Evolutionary conservation across 2,329 filamentous ascomycete species (phyloP).

Genomic region (Colletotrichum karsti): DNA sequence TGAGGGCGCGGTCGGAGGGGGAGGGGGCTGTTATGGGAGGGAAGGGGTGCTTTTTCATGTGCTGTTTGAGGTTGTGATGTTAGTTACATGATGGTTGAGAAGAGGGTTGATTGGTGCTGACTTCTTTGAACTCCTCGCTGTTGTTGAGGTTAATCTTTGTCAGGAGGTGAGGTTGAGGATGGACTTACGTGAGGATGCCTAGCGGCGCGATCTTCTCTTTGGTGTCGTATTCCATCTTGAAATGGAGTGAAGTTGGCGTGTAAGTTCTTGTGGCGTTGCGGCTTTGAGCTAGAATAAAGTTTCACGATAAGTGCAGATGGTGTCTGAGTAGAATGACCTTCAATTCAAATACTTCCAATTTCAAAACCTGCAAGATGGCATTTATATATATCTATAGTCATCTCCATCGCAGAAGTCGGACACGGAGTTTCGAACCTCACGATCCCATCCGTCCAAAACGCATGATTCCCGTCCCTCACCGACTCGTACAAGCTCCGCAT

Average conservation of each 20-base stretch:
- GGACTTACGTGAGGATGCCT: background rate
- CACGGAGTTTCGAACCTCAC: background rate
- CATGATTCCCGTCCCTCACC: background rate
- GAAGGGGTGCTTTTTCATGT: background rate
- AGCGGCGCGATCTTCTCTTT: background rate
- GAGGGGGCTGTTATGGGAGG: background rate
- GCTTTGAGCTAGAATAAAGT: no score
- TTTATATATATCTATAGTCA: no score
- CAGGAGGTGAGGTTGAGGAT: no score
- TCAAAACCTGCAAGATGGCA: background rate
- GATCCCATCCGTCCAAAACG: background rate
- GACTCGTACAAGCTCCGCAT: background rate
- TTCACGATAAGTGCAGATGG: no score
- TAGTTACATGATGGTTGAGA: no score
- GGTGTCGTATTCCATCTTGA: slow-evolving; percentile 1
- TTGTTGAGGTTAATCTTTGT: no score
- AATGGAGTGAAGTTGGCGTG: background rate
- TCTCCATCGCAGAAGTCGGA: no score
- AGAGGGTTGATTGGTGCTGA: background rate
- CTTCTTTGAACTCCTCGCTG: background rate
- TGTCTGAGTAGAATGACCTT: no score
- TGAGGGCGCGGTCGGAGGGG: background rate
- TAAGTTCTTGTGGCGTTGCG: no score
- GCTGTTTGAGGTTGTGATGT: background rate
- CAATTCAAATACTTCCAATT: background rate